phyloP scores from a whole-genome alignment of 2,329 filamentous ascomycete genomes.

The Coniella vitis region DNA sequence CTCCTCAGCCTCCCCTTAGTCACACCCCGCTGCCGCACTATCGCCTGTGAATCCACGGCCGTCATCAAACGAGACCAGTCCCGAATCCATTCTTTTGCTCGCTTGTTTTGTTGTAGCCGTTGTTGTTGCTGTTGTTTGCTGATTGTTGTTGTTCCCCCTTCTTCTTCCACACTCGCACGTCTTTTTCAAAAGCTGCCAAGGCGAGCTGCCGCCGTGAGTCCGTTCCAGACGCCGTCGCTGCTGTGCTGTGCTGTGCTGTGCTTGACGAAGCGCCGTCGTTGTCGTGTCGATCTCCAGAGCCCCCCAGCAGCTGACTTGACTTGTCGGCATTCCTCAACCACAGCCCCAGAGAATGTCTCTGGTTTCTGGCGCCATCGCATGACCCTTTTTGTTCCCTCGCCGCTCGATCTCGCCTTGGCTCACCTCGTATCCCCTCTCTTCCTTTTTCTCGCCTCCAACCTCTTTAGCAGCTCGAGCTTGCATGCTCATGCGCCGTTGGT shows the following conservation, averaged over 20 bases:
- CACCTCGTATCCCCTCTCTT: no score
- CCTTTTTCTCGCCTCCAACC: background rate
- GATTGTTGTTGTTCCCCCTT: background rate
- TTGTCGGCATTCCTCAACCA: background rate
- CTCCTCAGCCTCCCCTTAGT: conserved; percentile 16
- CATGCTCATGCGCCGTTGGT: conserved; percentile 8
- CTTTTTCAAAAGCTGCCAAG: no score
- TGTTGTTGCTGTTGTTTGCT: no score
- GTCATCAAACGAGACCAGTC: conserved; percentile 13
- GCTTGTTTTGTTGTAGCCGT: background rate
- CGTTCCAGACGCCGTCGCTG: background rate
- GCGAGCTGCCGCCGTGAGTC: no score
- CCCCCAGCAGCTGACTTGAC: background rate
- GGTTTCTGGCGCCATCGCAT: background rate
- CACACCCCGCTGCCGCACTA: conserved; percentile 11
- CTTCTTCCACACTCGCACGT: background rate
- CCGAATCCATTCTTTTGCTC: background rate
- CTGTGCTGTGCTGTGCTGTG: no score
- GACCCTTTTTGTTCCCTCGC: background rate
- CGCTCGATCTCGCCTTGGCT: no score
- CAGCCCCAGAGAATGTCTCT: conserved; percentile 3
- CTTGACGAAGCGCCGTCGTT: background rate
- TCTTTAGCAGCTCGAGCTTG: background rate
- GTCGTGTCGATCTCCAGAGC: background rate
- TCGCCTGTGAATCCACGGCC: conserved; percentile 11